Percentiles rank a stretch among this genome's conserved stretches.
These are phyloP conservation scores for Paramecium caudatum DNA, from an alignment of 73 alveolate genomes.

Conservation along the genomic window DNA sequence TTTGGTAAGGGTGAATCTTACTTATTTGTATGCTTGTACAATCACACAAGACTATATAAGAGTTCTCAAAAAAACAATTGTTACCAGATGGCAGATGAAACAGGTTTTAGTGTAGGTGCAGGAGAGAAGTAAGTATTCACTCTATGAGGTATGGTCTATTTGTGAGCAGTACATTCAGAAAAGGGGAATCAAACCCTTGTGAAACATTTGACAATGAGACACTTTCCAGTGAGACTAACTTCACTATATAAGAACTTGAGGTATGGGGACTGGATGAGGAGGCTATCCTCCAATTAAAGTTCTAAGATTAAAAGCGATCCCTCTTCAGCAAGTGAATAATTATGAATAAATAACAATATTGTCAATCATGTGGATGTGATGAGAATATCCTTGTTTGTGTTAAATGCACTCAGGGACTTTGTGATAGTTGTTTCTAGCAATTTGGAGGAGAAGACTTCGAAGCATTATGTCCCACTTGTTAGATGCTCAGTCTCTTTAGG, in stretches of 20 bases:
- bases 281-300: not conserved
- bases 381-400: not conserved
- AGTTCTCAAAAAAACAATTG: not conserved
- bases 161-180: not conserved
- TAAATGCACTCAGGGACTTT: not conserved
- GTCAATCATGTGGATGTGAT: not conserved
- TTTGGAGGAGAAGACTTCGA: constrained; percentile 13
- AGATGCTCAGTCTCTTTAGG: constrained; percentile 24
- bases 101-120: constrained; percentile 62
- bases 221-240: not conserved
- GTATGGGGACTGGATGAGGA: constrained; percentile 60
- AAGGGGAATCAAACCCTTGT: constrained; percentile 38
- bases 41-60: not conserved
- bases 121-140: constrained; percentile 42
- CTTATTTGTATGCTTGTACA: not conserved
- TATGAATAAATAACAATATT: constrained; percentile 35
- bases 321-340: constrained; percentile 2
- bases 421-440: not conserved
- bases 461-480: not conserved
- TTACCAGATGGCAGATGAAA: constrained; percentile 67
- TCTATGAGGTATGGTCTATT: constrained; percentile 41
- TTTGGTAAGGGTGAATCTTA: constrained; percentile 58
- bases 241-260: not conserved
- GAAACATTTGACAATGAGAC: constrained; percentile 53
- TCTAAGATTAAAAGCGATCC: constrained; percentile 34